Base-by-base conservation (phyloP, 148 eudicot genomes). In the Persicaria tinctoria region DNA sequence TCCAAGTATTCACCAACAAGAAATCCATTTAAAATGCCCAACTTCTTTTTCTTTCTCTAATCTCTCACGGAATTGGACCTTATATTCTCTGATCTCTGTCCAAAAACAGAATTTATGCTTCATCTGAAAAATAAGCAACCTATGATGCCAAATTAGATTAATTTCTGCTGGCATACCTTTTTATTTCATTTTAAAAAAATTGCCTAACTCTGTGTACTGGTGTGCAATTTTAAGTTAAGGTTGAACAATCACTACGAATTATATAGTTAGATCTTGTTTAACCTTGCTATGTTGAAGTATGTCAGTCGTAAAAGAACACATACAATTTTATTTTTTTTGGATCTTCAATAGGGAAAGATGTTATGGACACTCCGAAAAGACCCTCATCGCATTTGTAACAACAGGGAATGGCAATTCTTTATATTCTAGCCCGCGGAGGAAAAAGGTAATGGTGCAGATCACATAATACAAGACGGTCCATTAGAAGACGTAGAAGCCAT, bases 371-470 rank as follows among this genome's bases (percentile, higher is more conserved):
- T 13, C 11, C 11, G 5, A 8, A 60, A 60, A n/a, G 20, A 68
- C 11, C 48, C 4, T 16, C 8, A 7, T 12, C 6, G 5, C 3
- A 11, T 46, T 44, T 9, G 0, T 14, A 45, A 45, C 12, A 70
- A 71, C 74, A 62, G 74, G 69, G 72, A 17, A 44, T 91, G 0
- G 93, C 89, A 23, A 74, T 89, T 60, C 27, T 77, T 89, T 10
- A 9, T 91, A 13, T 91, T 89, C 78, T 93, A 91, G 51, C 97
- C 97, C 51, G 97, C 92, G 75, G 97, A 89, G 70, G 97, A 91
- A 77, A 90, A 87, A 16, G 93, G 93, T 46, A 89, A 89, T 57
- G 97, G 93, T 11, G 97, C 97, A 16, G 86, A 86, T 68, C 77
- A 76, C 73, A 91, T 91, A 93, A 91, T 91, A 2, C 60, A 32